Conservation (phyloP, 2,329 filamentous ascomycete species). For the Clonostachys chloroleuca region DNA sequence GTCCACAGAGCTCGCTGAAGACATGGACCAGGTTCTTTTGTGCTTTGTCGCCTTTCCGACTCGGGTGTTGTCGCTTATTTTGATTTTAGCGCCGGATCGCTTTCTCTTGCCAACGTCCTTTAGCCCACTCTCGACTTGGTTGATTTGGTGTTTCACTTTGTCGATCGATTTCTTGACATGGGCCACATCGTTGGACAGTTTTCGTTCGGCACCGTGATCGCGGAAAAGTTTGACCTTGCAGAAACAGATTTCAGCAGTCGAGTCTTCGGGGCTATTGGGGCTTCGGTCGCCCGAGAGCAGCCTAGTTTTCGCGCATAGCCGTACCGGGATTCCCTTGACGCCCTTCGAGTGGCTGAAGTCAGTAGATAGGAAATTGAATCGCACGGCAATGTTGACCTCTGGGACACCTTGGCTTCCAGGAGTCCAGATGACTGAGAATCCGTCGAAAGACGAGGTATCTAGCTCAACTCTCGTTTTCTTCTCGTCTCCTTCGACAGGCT, state of each 20-base stretch:
- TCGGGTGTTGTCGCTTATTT: constrained; percentile 46
- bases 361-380: constrained; percentile 97
- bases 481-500: constrained; percentile 56
- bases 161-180: constrained; percentile 97
- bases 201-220: constrained; percentile 92
- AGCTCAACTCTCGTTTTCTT: constrained; percentile 66
- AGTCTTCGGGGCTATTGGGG: constrained; percentile 37
- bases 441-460: constrained; percentile 81
- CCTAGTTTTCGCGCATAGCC: constrained; percentile 88
- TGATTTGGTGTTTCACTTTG: constrained; percentile 90
- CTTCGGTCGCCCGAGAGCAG: constrained; percentile 46
- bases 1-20: constrained; percentile 62
- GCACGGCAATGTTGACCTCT: constrained; percentile 83
- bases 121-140: constrained; percentile 66
- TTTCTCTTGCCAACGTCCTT: constrained; percentile 66
- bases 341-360: constrained; percentile 99
- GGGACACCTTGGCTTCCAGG: constrained; percentile 62
- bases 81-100: constrained; percentile 43
- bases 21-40: constrained; percentile 93
- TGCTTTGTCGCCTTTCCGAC: constrained; percentile 86
- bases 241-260: constrained; percentile 71
- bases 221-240: constrained; percentile 97
- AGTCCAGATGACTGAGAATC: constrained; percentile 88
- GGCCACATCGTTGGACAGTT: constrained; percentile 88
- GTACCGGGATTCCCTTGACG: constrained; percentile 93